Evolutionary conservation across 2,329 filamentous ascomycete species (phyloP), one percentile per base, ranked within the genome.

Genomic region (Botrytis galanthina): DNA sequence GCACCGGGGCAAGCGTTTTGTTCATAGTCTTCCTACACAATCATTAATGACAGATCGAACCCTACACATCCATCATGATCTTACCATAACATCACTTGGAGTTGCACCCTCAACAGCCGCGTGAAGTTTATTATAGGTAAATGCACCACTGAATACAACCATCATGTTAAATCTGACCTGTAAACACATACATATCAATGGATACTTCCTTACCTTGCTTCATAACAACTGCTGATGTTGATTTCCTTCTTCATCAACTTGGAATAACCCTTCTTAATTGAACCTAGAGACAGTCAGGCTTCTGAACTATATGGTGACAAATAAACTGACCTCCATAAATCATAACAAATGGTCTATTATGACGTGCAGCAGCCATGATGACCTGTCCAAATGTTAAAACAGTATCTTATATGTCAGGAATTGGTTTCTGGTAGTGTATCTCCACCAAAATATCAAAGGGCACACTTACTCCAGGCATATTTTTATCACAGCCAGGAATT

Each of bases 401-500:
- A 37, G 16, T 5, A 16, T 29, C 9, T n/a, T 35, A 26, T 37
- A 42, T 32, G 8, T 44, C 7, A 18, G 51, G 48, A 46, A 57
- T 22, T n/a, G 9, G 51, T 16, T 61, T n/a, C 9, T 35, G 10
- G 7, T 26, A 26, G 16, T 26, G 16, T 48, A 7, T 44, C 2
- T 73, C 29, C 60, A 46, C n/a, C 29, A 67, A 35, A 29, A 29
- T 6, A 37, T 42, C 4, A 42, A 44, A 20, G 39, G 2, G 22
- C 32, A 37, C 39, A 71, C 72, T 71, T 59, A 73, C 70, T 37
- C 95, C 95, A 0, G 95, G 95, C 95, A 98, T 98, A 82, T 98
- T 98, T 88, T 98, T 98, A 85, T 98, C 95, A 82, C 95, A 98
- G 18, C 95, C 95, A 0, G 95, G 94, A 78, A 98, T 95, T 44